Percentiles rank a stretch among this genome's conserved stretches.
Evolutionary conservation across 1,139 yeast species (phyloP).

Genomic region (Saccharomyces hybrid): DNA sequence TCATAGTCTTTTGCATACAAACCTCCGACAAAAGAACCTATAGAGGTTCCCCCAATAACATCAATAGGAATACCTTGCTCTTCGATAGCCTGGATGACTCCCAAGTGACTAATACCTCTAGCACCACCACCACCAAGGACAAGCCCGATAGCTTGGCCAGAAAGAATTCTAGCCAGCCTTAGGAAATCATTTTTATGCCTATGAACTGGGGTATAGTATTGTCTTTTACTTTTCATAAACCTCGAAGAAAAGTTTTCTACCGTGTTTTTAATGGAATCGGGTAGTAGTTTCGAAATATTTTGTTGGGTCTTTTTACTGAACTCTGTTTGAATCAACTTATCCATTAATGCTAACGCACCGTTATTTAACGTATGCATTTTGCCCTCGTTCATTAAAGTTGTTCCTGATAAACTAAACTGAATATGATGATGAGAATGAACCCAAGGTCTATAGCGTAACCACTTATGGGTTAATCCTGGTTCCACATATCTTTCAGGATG

Average conservation of each 20-base stretch:
- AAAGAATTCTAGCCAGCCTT: constrained; percentile 77
- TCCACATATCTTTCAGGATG: constrained; percentile 78
- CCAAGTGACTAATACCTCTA: constrained; percentile 87
- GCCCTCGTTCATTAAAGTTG: background rate
- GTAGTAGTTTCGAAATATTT: constrained; percentile 28
- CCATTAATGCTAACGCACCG: constrained; percentile 22
- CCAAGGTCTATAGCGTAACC: constrained; percentile 86
- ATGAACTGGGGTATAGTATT: constrained; percentile 42
- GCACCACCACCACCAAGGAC: constrained; percentile 99
- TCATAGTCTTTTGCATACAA: constrained; percentile 89
- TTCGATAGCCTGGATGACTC: constrained; percentile 88
- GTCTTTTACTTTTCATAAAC: constrained; percentile 22
- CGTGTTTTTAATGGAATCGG: constrained; percentile 29
- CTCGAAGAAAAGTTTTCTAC: constrained; percentile 32
- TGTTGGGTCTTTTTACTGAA: constrained; percentile 29
- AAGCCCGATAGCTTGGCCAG: constrained; percentile 90
- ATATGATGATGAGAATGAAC: constrained; percentile 91
- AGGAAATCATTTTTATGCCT: constrained; percentile 81
- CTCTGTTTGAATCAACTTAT: constrained; percentile 27
- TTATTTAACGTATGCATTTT: constrained; percentile 6
- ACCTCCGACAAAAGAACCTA: constrained; percentile 94
- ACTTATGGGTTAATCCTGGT: constrained; percentile 76
- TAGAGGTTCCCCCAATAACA: constrained; percentile 91
- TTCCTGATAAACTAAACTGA: constrained; percentile 34
- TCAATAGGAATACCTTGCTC: constrained; percentile 92